A percentile compares a stretch with the other conserved stretches of the same genome.
Conservation (phyloP, 352 stramenopile genomes). For the Blastocystis sp. region DNA sequence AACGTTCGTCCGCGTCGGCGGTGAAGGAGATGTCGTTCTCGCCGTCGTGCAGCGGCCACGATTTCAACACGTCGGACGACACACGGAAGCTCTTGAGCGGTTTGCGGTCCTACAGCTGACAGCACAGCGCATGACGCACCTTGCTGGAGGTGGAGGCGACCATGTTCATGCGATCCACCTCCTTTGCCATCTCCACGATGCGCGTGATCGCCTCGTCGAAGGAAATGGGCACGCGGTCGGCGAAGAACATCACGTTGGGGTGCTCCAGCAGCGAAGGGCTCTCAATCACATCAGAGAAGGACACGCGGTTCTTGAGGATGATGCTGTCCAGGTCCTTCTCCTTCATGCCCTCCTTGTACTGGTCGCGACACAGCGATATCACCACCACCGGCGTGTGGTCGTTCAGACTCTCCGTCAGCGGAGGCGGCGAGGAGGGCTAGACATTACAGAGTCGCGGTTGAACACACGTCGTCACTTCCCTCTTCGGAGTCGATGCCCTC, state of each 20-base stretch:
- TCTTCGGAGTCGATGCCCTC: neutral
- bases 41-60: constrained; percentile 37
- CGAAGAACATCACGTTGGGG: constrained; percentile 70
- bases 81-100: constrained; percentile 67
- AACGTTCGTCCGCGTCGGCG: constrained; percentile 23
- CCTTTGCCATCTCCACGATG: constrained; percentile 53
- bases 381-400: constrained; percentile 16
- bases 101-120: constrained; percentile 28
- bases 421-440: neutral
- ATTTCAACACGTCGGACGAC: constrained; percentile 35
- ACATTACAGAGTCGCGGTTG: neutral
- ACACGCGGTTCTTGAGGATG: constrained; percentile 58
- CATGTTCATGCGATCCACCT: constrained; percentile 53
- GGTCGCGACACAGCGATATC: constrained; percentile 60
- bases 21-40: constrained; percentile 51
- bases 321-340: constrained; percentile 31
- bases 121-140: neutral
- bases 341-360: constrained; percentile 36
- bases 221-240: constrained; percentile 43
- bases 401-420: neutral
- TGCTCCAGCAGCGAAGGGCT: constrained; percentile 59
- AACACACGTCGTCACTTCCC: neutral
- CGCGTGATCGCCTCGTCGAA: constrained; percentile 15
- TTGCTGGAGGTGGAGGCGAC: constrained; percentile 14
- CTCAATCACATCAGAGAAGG: constrained; percentile 36